These are phyloP conservation scores for Nakaseomyces nivariensis DNA, from an alignment of 1,139 yeast genomes.

Conservation along the genomic window DNA sequence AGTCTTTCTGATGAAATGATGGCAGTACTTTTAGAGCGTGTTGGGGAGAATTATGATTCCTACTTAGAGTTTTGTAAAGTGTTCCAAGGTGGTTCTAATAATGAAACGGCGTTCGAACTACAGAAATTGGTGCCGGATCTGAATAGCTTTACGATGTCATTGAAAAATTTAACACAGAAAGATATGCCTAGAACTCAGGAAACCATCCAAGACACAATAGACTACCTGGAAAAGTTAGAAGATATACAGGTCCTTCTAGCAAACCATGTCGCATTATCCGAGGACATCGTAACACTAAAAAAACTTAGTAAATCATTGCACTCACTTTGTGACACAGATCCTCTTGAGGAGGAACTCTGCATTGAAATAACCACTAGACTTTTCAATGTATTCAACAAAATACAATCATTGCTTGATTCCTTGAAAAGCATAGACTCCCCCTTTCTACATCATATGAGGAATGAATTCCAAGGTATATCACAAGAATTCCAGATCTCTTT, in stretches of 20 bases:
- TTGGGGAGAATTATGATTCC: constrained; percentile 20
- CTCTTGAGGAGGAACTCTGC: constrained; percentile 15
- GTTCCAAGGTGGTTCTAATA: constrained; percentile 14
- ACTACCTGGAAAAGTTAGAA: constrained; percentile 23
- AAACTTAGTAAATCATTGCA: constrained; percentile 22
- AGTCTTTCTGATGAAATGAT: constrained; percentile 19
- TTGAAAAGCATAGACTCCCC: constrained; percentile 21
- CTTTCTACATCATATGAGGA: constrained; percentile 19
- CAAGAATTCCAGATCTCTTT: constrained; percentile 24
- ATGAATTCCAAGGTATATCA: constrained; percentile 24
- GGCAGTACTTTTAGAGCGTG: constrained; percentile 18
- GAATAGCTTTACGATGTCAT: constrained; percentile 14
- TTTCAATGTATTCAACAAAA: constrained; percentile 9
- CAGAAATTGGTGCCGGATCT: constrained; percentile 18
- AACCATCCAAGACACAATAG: constrained; percentile 18
- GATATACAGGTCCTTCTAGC: constrained; percentile 13
- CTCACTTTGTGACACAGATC: constrained; percentile 20
- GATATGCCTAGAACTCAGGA: constrained; percentile 20
- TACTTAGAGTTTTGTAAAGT: constrained; percentile 21
- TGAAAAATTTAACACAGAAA: constrained; percentile 15
- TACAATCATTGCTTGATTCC: constrained; percentile 12
- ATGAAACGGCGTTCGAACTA: constrained; percentile 16
- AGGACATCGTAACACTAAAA: constrained; percentile 13
- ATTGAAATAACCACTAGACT: constrained; percentile 16
- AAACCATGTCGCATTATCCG: constrained; percentile 14